These are phyloP conservation scores for Cafeteria roenbergensis DNA, from an alignment of 108 stramenopile genomes.

Conservation along the genomic window DNA sequence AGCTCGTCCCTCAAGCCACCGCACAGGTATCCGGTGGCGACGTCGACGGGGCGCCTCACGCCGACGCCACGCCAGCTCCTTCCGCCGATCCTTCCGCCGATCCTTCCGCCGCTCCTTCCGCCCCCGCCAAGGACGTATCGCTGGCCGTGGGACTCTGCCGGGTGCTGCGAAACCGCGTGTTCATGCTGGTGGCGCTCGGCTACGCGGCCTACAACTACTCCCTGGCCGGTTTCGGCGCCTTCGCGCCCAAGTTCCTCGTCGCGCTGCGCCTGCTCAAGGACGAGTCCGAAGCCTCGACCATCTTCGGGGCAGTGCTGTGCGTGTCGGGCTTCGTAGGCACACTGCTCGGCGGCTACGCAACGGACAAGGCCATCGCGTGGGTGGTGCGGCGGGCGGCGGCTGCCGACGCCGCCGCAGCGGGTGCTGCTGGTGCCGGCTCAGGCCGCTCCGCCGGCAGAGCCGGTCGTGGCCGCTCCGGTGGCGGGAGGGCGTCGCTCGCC, in stretches of 20 bases:
- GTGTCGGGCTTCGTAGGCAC: slow-evolving; percentile 33
- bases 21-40: neutral
- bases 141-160: slow-evolving; percentile 8
- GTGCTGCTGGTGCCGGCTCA: too few species aligned
- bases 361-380: too few species aligned
- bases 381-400: slow-evolving; percentile 10
- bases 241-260: slow-evolving; percentile 27
- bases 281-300: slow-evolving; percentile 20
- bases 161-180: slow-evolving; percentile 14
- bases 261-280: slow-evolving; percentile 19
- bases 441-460: too few species aligned
- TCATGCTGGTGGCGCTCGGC: slow-evolving; percentile 24
- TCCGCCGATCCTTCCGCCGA: too few species aligned
- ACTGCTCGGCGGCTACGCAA: slow-evolving; percentile 35
- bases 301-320: slow-evolving; percentile 29
- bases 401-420: too few species aligned
- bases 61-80: too few species aligned
- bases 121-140: too few species aligned
- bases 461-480: too few species aligned
- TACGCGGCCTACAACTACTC: slow-evolving; percentile 27
- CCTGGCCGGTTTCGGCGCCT: slow-evolving; percentile 25
- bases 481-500: too few species aligned
- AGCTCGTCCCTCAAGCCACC: neutral
- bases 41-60: too few species aligned
- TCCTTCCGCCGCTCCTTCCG: too few species aligned